phyloP scores from a whole-genome alignment of 2,329 filamentous ascomycete genomes.

The Bipolaris sorokiniana region DNA sequence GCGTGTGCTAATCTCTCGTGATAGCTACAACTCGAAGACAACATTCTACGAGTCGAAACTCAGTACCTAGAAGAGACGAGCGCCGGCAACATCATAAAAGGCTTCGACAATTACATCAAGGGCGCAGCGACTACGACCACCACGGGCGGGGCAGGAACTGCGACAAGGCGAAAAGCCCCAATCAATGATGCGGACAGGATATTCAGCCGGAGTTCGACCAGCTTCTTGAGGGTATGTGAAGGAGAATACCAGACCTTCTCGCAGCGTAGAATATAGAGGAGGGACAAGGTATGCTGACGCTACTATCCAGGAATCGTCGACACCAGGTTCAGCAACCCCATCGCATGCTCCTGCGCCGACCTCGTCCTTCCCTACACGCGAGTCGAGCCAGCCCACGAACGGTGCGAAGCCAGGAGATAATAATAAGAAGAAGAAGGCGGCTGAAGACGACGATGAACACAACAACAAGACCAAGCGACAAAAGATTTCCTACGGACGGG shows the following conservation, averaged over 20 bases:
- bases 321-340: constrained; percentile 47
- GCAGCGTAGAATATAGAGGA: neutral
- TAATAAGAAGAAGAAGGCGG: constrained; percentile 56
- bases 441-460: constrained; percentile 55
- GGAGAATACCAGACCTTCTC: neutral
- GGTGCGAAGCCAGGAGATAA: constrained; percentile 47
- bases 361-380: constrained; percentile 54
- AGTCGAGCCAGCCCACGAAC: constrained; percentile 53
- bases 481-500: constrained; percentile 59
- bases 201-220: constrained; percentile 61
- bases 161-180: constrained; percentile 65
- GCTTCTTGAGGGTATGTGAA: constrained; percentile 45
- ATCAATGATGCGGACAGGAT: constrained; percentile 74
- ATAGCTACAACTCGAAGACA: constrained; percentile 72
- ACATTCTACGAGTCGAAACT: constrained; percentile 82
- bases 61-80: constrained; percentile 86
- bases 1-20: constrained; percentile 20
- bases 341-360: constrained; percentile 58
- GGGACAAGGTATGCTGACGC: constrained; percentile 18
- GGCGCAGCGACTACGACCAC: constrained; percentile 68
- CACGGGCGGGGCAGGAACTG: constrained; percentile 46
- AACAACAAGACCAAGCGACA: constrained; percentile 56
- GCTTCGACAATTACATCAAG: constrained; percentile 99
- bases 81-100: constrained; percentile 92
- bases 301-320: constrained; percentile 47